A percentile compares a stretch with the other conserved stretches of the same genome.
phyloP scores from a whole-genome alignment of 192 early-diverging fungal genomes.

The Linnemannia schmuckeri region DNA sequence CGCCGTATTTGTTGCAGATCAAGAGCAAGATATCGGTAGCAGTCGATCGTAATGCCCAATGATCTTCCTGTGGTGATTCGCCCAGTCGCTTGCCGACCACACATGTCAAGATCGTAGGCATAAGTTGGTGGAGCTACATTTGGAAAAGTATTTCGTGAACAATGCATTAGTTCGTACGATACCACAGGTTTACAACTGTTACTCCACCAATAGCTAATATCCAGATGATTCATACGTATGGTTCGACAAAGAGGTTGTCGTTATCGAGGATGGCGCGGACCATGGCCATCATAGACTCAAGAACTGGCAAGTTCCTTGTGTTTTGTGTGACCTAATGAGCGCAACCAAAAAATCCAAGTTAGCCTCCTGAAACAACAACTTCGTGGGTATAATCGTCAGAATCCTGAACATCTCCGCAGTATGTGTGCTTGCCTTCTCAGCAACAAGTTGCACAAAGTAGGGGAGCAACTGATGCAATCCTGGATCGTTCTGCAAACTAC shows the following conservation, averaged over 20 bases:
- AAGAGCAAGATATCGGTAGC: constrained; percentile 81
- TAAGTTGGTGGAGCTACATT: constrained; percentile 91
- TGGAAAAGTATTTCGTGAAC: neutral
- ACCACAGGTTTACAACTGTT: neutral
- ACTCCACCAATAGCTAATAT: neutral
- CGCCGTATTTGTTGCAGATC: constrained; percentile 83
- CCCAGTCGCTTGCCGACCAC: constrained; percentile 89
- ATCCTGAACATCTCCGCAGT: neutral
- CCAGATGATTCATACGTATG: constrained; percentile 77
- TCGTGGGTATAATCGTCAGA: neutral
- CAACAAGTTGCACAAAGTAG: constrained; percentile 94
- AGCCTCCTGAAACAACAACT: neutral
- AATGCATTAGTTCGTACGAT: too few relatives aligned
- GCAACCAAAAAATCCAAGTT: neutral
- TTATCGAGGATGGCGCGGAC: constrained; percentile 87
- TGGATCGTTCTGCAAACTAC: constrained; percentile 88
- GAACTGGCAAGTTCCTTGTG: constrained; percentile 76
- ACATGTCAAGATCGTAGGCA: constrained; percentile 94
- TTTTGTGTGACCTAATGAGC: constrained; percentile 78
- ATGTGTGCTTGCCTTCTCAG: constrained; percentile 72
- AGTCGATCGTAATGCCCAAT: constrained; percentile 85
- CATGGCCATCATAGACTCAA: constrained; percentile 85
- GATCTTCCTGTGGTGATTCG: constrained; percentile 77
- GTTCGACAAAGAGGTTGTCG: constrained; percentile 91
- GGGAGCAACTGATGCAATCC: constrained; percentile 95